Base-by-base conservation (phyloP, 1,284 basidiomycete genomes). In the Pterulicium gracile region DNA sequence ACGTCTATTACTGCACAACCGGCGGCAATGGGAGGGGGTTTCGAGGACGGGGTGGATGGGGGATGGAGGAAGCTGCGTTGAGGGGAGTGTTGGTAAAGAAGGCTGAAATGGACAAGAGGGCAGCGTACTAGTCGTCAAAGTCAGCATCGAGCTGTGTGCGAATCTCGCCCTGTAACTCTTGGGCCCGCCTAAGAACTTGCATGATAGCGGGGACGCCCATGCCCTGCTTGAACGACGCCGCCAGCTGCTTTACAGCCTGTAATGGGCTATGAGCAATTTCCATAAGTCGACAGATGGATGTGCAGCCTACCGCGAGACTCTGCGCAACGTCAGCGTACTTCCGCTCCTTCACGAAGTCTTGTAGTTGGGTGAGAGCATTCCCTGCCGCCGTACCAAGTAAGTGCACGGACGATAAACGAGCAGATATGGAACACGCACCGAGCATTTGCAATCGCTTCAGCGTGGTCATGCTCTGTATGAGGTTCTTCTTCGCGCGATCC, bases 361-460 rank as follows among this genome's bases (percentile, higher is more conserved):
- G 84, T 24, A 96, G 65, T 56, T 94, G 90, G 24, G 78, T 75
- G 36, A 94, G 67, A 2, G 86, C 84, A 55, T 89, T 88, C 24
- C 88, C 90, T 96, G 49, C 10, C 23, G 21, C 14, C 43, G 46
- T 34, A 44, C 47, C 44, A 4, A 32, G 43, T 21, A 15, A 42
- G 2, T 42, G 39, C 40, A n/a, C 24, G 32, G 45, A 17, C n/a
- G 36, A n/a, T 18, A 32, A 43, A 24, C 40, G 24, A 3, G 43
- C 36, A 24, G 47, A 17, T 17, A 18, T 17, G 27, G 44, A 43
- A 21, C 4, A 65, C 77, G 35, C 56, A 94, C 93, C 88, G 15
- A 98, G 73, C 90, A 96, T 96, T 60, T 93, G 91, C 56, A 98
- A 73, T 40, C 92, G 69, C 63, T 92, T 94, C 52, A 98, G 66